Percentiles rank a stretch among this genome's conserved stretches.
Evolutionary conservation across 495 filamentous ascomycete genomes (phyloP).

Genomic region (Astrocystis sublimbata): DNA sequence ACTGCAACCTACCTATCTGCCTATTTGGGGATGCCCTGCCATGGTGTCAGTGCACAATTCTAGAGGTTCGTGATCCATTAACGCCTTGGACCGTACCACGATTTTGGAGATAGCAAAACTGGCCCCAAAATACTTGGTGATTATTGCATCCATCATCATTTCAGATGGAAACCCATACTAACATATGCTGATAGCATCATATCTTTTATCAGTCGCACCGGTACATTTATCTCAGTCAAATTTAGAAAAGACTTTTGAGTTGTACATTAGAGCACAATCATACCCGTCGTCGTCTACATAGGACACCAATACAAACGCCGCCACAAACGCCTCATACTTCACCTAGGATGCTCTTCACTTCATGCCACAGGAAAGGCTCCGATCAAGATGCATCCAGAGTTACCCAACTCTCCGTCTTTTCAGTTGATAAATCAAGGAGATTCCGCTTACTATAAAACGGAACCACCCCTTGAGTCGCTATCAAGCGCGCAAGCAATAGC

Average conservation of each 20-base stretch:
- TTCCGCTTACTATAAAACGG: neutral
- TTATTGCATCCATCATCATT: neutral
- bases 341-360: neutral
- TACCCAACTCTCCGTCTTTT: neutral
- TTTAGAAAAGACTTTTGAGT: no score
- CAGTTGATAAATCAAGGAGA: neutral
- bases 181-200: neutral
- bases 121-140: neutral
- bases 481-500: neutral
- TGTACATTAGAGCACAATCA: no score
- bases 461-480: neutral
- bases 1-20: neutral
- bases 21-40: neutral
- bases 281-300: no score
- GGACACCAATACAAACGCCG: no score
- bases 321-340: no score
- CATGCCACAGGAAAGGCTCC: neutral
- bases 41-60: no score
- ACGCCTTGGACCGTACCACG: neutral
- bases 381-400: conserved; percentile 1
- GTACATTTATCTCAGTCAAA: neutral
- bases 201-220: neutral
- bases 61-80: neutral
- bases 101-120: neutral
- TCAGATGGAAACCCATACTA: neutral